phyloP scores from a whole-genome alignment of 164 flowering plant species.

The Berberis thunbergii region DNA sequence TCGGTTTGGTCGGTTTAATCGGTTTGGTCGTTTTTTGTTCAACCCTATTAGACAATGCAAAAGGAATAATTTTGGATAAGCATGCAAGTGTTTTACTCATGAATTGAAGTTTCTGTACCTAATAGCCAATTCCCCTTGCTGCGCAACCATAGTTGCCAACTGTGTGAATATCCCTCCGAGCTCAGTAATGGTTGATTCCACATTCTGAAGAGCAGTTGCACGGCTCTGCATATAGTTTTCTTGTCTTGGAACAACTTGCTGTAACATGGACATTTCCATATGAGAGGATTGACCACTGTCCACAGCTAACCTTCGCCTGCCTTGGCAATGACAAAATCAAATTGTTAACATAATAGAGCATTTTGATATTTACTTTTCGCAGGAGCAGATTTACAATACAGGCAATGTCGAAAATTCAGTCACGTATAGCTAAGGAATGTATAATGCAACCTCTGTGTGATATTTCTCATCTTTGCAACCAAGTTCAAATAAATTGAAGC shows the following conservation, averaged over 20 bases:
- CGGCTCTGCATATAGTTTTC: constrained; percentile 49
- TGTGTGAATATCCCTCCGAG: constrained; percentile 80
- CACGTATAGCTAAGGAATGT: too few species aligned
- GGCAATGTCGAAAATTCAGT: too few species aligned
- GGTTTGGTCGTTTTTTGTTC: too few species aligned
- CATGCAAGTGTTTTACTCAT: not conserved
- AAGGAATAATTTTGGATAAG: not conserved
- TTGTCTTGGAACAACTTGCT: constrained; percentile 72
- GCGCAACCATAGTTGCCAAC: constrained; percentile 83
- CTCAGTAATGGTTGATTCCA: constrained; percentile 87
- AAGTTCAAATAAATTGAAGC: too few species aligned
- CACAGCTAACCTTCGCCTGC: constrained; percentile 64
- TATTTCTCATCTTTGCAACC: too few species aligned
- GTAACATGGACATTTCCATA: constrained; percentile 74
- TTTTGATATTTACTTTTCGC: not conserved
- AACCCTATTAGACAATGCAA: too few species aligned
- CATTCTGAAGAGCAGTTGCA: constrained; percentile 71
- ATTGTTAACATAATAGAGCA: constrained; percentile 1
- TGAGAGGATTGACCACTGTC: constrained; percentile 55
- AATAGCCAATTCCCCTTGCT: constrained; percentile 88
- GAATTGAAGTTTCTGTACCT: constrained; percentile 33
- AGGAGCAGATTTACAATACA: too few species aligned
- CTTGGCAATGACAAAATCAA: constrained; percentile 4
- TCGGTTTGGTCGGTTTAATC: too few species aligned
- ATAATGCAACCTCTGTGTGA: too few species aligned